Evolutionary conservation across 768 basidiomycete species (phyloP).

Genomic region (Lentinula boryana): DNA sequence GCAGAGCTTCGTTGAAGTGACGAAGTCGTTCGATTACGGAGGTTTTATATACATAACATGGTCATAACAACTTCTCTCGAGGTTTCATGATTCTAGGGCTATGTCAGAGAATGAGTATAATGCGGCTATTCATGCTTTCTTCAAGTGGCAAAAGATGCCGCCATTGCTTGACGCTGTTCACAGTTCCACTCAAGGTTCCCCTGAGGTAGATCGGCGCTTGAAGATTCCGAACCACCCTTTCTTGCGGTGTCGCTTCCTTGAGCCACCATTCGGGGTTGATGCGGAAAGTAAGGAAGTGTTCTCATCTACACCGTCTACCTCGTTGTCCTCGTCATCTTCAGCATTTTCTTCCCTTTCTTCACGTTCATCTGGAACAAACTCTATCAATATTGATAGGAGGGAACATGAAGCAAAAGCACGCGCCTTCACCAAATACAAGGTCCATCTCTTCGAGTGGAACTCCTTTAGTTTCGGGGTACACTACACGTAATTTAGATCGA

Average conservation of each 20-base stretch:
- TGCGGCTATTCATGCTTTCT: background rate
- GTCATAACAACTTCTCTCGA: no score
- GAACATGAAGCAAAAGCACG: slow-evolving; percentile 5
- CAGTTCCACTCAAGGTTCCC: background rate
- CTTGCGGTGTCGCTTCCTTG: slow-evolving; percentile 13
- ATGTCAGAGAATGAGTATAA: no score
- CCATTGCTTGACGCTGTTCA: no score
- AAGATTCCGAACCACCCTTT: slow-evolving; percentile 50
- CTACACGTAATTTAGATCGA: slow-evolving; percentile 25
- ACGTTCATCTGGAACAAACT: slow-evolving; percentile 22
- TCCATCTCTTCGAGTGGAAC: slow-evolving; percentile 91
- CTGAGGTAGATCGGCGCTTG: slow-evolving; percentile 15
- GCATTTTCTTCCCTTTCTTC: slow-evolving; percentile 65
- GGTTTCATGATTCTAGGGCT: no score
- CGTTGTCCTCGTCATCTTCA: slow-evolving; percentile 35
- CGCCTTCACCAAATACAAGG: slow-evolving; percentile 83
- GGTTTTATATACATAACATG: no score
- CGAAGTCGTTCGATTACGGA: background rate
- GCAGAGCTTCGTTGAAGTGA: background rate
- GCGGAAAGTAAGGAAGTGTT: slow-evolving; percentile 23
- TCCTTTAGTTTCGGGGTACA: slow-evolving; percentile 84
- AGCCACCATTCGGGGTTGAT: slow-evolving; percentile 19
- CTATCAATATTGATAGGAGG: background rate
- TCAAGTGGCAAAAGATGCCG: no score
- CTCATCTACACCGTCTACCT: slow-evolving; percentile 50